Percentiles rank a stretch among this genome's conserved stretches.
Evolutionary conservation across 192 early-diverging fungal genomes (phyloP).

Genomic region (Thamnidium elegans): DNA sequence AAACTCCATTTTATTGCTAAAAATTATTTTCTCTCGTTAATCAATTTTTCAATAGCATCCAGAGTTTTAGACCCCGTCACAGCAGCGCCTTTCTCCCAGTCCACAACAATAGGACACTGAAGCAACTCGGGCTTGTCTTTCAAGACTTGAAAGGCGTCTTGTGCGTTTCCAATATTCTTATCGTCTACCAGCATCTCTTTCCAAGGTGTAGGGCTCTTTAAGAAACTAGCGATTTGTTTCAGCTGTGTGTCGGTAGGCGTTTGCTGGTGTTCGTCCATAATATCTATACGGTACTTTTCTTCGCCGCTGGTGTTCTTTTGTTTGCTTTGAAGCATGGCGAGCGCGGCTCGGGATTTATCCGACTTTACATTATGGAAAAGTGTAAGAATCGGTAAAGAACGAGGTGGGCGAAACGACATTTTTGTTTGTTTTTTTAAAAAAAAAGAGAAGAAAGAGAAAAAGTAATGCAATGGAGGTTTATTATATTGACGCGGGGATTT

Average conservation of each 20-base stretch:
- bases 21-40: conserved; percentile 6
- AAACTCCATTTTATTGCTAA: no score
- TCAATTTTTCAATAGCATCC: conserved; percentile 14
- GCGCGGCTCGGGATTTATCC: conserved; percentile 14
- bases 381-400: conserved; percentile 30
- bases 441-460: neutral
- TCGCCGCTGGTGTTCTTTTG: conserved; percentile 11
- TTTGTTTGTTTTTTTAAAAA: neutral
- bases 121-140: conserved; percentile 16
- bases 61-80: conserved; percentile 16
- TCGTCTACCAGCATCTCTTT: conserved; percentile 26
- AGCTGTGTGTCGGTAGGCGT: conserved; percentile 26
- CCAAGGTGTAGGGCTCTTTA: conserved; percentile 13
- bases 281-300: conserved; percentile 23
- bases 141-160: conserved; percentile 10
- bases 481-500: neutral
- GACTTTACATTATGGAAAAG: conserved; percentile 33
- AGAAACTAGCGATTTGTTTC: conserved; percentile 17
- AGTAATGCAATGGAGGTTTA: neutral
- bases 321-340: conserved; percentile 9
- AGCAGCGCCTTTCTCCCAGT: conserved; percentile 40
- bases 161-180: neutral
- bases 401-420: conserved; percentile 34
- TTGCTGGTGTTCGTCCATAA: conserved; percentile 19
- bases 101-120: conserved; percentile 34